Evolutionary conservation across 176 grass and related monocot genomes (phyloP), one percentile per base, ranked within the genome.

Genomic region (Eremochloa ophiuroides): DNA sequence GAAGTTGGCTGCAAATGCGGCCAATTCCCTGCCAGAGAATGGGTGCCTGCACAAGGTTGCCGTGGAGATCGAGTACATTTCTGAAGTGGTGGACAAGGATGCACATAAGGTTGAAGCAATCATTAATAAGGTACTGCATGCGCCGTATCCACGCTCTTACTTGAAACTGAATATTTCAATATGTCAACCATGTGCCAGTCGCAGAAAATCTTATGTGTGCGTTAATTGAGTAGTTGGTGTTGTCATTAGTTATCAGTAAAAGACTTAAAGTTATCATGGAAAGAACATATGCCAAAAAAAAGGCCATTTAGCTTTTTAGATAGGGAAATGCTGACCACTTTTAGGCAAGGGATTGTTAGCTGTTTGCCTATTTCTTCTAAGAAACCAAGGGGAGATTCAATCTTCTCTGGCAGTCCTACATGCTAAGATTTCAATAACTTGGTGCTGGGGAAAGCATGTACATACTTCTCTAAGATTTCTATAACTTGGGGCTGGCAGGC

Each of bases 51-150:
- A 99, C 50, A 66, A 85, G 77, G 53, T 42, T 2, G 85, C 83
- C 1, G 71, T 88, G 80, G 88, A 91, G 69, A 58, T 96, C 38
- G 87, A 93, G 59, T 68, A 82, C 79, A 90, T 99, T 83, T 87
- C 93, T 74, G 88, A 88, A 39, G 71, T 76, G 43, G 80, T 99
- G 55, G 87, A 96, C 59, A 86, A 87, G 51, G 93, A 94, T 83
- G 93, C 91, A 30, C 87, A 88, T 26, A 80, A 85, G 79, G 87
- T 88, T 78, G 91, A 99, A 85, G 73, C 74, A 30, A 30, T 94
- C 72, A 71, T 99, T 70, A 70, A 85, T 35, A 99, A 93, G 97
- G 97, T 99, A n/a, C 15, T 10, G 75, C 43, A n/a, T 25, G 15
- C 68, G 43, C 8, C 51, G 17, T 58, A 3, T 60, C 51, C 29